A percentile compares a stretch with the other conserved stretches of the same genome.
These are phyloP conservation scores for Hypoxylon rubiginosum DNA, from an alignment of 2,329 filamentous ascomycete species.

Conservation along the genomic window DNA sequence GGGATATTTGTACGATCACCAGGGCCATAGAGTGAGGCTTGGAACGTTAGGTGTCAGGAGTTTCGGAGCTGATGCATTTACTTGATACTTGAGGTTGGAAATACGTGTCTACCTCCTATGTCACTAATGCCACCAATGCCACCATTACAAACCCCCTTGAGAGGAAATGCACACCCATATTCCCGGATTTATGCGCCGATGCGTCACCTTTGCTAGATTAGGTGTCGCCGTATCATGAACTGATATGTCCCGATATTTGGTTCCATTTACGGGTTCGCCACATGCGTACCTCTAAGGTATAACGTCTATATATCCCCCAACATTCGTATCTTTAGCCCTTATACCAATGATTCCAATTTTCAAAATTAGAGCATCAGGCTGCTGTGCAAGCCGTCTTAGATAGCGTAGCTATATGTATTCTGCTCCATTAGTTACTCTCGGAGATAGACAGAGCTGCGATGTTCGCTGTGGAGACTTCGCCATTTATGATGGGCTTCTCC, in stretches of 20 bases:
- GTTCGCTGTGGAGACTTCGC: slow-evolving; percentile 31
- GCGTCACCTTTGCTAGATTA: background rate
- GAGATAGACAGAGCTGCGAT: slow-evolving; percentile 32
- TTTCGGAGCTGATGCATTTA: slow-evolving; percentile 16
- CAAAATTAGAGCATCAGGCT: background rate
- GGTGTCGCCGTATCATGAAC: background rate
- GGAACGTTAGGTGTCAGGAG: slow-evolving; percentile 9
- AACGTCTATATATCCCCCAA: slow-evolving; percentile 13
- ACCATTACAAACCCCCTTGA: background rate
- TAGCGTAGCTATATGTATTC: background rate
- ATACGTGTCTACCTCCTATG: background rate
- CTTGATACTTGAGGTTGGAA: background rate
- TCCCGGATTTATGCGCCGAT: slow-evolving; percentile 20
- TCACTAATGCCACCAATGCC: slow-evolving; percentile 12
- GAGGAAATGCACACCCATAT: slow-evolving; percentile 6
- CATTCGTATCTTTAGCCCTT: background rate
- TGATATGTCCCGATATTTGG: background rate
- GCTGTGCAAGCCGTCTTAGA: background rate
- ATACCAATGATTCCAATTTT: slow-evolving; percentile 2
- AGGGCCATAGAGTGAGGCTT: background rate
- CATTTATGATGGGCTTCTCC: slow-evolving; percentile 32
- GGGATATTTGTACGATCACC: background rate
- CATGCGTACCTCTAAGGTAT: too few species aligned
- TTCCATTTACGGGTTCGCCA: slow-evolving; percentile 9
- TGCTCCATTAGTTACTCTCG: slow-evolving; percentile 19